phyloP scores from a whole-genome alignment of 169 alveolate species.

The Plasmodium falciparum region DNA sequence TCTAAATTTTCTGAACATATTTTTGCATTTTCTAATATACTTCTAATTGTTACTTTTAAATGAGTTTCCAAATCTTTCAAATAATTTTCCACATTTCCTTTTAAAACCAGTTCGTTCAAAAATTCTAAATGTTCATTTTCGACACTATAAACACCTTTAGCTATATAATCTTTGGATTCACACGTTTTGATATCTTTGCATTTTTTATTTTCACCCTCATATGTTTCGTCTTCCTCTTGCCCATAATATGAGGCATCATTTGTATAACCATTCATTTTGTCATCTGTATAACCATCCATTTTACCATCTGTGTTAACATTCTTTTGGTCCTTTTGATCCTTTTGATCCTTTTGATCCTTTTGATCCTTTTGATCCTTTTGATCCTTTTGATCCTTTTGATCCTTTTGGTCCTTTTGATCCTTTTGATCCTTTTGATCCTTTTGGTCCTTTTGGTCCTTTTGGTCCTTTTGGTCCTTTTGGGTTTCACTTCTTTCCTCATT shows the following conservation, averaged over 20 bases:
- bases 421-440: no score
- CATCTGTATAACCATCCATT: no score
- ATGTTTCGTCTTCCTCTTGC: not conserved
- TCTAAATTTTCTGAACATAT: slow-evolving; percentile 52
- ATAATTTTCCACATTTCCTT: slow-evolving; percentile 66
- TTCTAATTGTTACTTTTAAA: slow-evolving; percentile 86
- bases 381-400: no score
- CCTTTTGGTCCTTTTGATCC: no score
- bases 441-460: no score
- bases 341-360: no score
- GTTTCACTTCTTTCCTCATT: no score
- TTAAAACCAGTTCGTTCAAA: slow-evolving; percentile 23
- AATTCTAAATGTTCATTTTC: slow-evolving; percentile 64
- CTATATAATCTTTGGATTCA: slow-evolving; percentile 31
- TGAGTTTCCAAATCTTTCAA: slow-evolving; percentile 71
- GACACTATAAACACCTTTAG: slow-evolving; percentile 72
- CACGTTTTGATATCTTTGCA: not conserved
- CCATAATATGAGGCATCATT: not conserved
- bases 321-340: no score
- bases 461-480: not conserved
- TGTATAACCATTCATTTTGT: no score
- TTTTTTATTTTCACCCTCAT: slow-evolving; percentile 5
- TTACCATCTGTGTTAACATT: not conserved
- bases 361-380: no score
- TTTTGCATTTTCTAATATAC: slow-evolving; percentile 78